Evolutionary conservation across 73 alveolate genomes (phyloP).

Genomic region (Stentor coeruleus): DNA sequence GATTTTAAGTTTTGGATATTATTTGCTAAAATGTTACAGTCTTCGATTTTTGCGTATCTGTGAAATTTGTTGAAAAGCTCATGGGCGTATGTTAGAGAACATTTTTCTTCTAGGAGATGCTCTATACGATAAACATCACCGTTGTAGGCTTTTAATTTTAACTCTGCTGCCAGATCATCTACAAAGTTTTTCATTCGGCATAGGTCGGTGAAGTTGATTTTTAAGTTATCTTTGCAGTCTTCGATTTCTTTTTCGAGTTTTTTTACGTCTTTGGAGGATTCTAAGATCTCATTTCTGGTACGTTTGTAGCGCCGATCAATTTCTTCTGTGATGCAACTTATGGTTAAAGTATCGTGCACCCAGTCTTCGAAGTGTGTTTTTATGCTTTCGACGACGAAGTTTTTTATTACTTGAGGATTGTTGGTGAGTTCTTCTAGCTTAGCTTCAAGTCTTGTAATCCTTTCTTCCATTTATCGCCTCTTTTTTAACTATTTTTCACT

Average conservation of each 20-base stretch:
- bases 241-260: background rate
- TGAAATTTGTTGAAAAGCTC: background rate
- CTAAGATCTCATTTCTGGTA: background rate
- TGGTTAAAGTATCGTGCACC: background rate
- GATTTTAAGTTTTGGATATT: no score
- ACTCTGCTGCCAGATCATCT: background rate
- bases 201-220: background rate
- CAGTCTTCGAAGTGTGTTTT: constrained; percentile 19
- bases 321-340: constrained; percentile 26
- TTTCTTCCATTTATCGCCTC: no score
- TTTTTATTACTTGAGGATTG: background rate
- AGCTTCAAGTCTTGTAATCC: no score
- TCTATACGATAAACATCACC: background rate
- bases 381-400: background rate
- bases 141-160: background rate
- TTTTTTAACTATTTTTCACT: no score
- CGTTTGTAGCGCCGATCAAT: constrained; percentile 10
- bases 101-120: background rate
- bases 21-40: no score
- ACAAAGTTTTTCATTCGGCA: background rate
- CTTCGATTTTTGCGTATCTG: no score
- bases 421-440: no score
- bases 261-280: background rate
- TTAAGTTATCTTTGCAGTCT: background rate
- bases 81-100: background rate